Base-by-base conservation (phyloP, 768 basidiomycete genomes). In the Piloderma croceum region DNA sequence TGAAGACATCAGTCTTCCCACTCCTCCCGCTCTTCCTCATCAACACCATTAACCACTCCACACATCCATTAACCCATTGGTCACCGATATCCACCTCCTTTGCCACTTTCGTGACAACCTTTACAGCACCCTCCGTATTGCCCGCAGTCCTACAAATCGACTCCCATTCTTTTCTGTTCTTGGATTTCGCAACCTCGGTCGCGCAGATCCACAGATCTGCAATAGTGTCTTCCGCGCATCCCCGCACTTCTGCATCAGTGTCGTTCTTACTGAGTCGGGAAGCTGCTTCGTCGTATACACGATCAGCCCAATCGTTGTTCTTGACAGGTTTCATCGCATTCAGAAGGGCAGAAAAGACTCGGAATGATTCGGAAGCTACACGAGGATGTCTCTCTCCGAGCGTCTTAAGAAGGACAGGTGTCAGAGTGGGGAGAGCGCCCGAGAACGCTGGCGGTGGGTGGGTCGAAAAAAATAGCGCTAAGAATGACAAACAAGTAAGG, bases 141-240 rank as follows among this genome's bases (percentile, higher is more conserved):
- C 84, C 85, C 1, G 76, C 75, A 2, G 70, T 67, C 45, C 83
- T 73, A 52, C 84, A 83, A 38, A 91, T 81, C 19, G 71, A 75
- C 31, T 87, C 84, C 88, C 89, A 91, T 51, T 91, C 88, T 49
- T 75, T 77, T 38, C 77, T 71, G 31, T 75, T 75, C 57, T 83
- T 84, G 2, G 62, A 57, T 48, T 61, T 72, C 24, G 88, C 70
- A 11, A 79, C 61, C 34, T 91, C 88, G 1, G 85, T 81, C 1
- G 91, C 90, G 49, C 81, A 83, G 37, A 90, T 74, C 81, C 96
- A 90, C 7, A 98, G 65, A 56, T 91, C 84, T 1, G 84, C 92
- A 32, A 94, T 73, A 36, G 79, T 79, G 23, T 84, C 80, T 51
- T 97, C 84, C 0, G 91, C 91, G 47, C 75, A 79, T 19, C 74